Evolutionary conservation across 352 stramenopile genomes (phyloP).

Genomic region (Phytopythium sindhum): DNA sequence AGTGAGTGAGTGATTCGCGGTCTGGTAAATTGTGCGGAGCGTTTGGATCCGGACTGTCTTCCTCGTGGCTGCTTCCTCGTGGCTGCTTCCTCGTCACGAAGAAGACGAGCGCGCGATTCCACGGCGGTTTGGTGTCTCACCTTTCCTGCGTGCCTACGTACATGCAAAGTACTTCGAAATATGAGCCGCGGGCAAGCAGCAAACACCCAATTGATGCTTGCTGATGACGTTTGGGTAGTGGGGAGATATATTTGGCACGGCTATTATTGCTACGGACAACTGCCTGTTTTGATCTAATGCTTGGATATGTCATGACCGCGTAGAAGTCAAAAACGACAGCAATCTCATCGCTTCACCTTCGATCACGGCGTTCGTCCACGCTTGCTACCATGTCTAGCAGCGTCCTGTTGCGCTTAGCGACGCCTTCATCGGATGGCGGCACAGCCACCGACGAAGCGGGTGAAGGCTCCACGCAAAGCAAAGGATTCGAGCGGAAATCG

Average conservation of each 20-base stretch:
- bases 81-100: no score
- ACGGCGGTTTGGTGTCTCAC: no score
- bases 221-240: no score
- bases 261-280: conserved; percentile 1
- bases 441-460: not conserved
- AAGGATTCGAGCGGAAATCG: not conserved
- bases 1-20: no score
- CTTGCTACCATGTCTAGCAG: not conserved
- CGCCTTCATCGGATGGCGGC: not conserved
- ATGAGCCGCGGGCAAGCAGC: not conserved
- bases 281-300: not conserved
- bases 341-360: not conserved
- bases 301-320: no score
- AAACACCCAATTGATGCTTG: not conserved
- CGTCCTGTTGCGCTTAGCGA: not conserved
- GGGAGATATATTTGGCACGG: conserved; percentile 1
- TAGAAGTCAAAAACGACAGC: no score
- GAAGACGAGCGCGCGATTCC: no score
- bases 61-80: no score
- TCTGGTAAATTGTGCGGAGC: no score
- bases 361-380: not conserved
- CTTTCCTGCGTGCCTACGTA: no score
- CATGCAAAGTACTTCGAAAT: not conserved
- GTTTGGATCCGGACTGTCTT: no score
- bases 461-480: not conserved